Evolutionary conservation across 768 basidiomycete species (phyloP).

Genomic region (Phaffia australis): DNA sequence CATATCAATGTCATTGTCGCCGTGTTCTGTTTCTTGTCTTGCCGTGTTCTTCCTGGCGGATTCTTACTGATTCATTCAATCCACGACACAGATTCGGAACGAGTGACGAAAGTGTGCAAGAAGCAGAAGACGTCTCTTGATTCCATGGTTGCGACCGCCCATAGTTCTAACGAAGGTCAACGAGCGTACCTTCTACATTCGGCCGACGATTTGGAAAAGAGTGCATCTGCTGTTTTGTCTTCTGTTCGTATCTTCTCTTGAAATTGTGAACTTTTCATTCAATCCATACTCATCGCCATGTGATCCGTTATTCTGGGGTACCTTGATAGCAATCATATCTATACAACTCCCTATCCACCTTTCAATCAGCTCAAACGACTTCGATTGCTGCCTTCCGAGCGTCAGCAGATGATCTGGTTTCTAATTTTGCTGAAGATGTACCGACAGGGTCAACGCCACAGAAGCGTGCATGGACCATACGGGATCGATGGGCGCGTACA

Average conservation of each 20-base stretch:
- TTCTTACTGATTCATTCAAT: not conserved
- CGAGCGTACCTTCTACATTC: conserved; percentile 8
- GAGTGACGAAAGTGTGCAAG: conserved; percentile 11
- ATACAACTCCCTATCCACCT: conserved; percentile 41
- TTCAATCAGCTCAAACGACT: conserved; percentile 42
- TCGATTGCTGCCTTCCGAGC: conserved; percentile 47
- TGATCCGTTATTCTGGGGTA: not conserved
- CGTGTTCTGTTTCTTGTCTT: not conserved
- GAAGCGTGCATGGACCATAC: conserved; percentile 60
- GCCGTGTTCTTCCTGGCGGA: not conserved
- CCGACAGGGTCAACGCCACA: conserved; percentile 65
- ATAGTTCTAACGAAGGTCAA: conserved; percentile 40
- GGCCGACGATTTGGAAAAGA: conserved; percentile 4
- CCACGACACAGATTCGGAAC: not conserved
- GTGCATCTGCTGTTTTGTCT: not conserved
- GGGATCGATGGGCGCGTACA: conserved; percentile 62
- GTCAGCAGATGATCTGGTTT: conserved; percentile 43
- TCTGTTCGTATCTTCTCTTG: conserved; percentile 4
- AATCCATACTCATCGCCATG: not conserved
- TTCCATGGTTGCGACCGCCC: not conserved
- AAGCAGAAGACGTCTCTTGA: conserved; percentile 12
- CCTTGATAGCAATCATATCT: conserved; percentile 42
- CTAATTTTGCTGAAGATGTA: conserved; percentile 40
- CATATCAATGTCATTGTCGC: not conserved
- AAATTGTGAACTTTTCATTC: not conserved